Evolutionary conservation across 1,139 yeast species (phyloP).

Genomic region (Torulaspora globosa): DNA sequence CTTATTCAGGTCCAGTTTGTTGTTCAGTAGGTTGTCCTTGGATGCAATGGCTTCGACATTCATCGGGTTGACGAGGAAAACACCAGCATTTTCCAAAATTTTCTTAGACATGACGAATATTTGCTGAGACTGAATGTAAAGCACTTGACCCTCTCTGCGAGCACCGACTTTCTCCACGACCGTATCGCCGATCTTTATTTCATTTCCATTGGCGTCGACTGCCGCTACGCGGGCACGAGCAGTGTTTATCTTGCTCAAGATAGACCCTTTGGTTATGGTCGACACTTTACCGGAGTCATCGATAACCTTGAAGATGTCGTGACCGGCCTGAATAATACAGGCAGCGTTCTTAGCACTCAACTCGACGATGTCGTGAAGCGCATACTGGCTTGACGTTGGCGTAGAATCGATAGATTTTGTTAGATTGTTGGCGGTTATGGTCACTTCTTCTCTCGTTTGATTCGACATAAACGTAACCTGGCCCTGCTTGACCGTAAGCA

Average conservation of each 20-base stretch:
- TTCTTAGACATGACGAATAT: slow-evolving; percentile 79
- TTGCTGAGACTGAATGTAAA: slow-evolving; percentile 77
- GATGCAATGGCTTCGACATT: slow-evolving; percentile 82
- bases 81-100: slow-evolving; percentile 82
- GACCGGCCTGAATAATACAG: slow-evolving; percentile 83
- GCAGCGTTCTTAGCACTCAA: slow-evolving; percentile 85
- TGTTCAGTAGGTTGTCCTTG: slow-evolving; percentile 46
- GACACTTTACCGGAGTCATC: slow-evolving; percentile 78
- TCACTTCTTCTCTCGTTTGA: slow-evolving; percentile 79
- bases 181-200: slow-evolving; percentile 84
- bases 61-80: slow-evolving; percentile 72
- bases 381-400: slow-evolving; percentile 66
- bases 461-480: slow-evolving; percentile 87
- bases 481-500: slow-evolving; percentile 75
- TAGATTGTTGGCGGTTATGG: slow-evolving; percentile 86
- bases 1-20: slow-evolving; percentile 53
- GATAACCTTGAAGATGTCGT: slow-evolving; percentile 75
- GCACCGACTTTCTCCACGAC: slow-evolving; percentile 78
- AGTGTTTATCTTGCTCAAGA: slow-evolving; percentile 65
- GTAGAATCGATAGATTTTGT: slow-evolving; percentile 75
- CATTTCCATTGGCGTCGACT: slow-evolving; percentile 80
- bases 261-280: slow-evolving; percentile 71
- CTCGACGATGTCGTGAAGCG: slow-evolving; percentile 85
- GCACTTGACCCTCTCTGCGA: slow-evolving; percentile 79
- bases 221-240: slow-evolving; percentile 72